Evolutionary conservation across 176 grass and related monocot genomes (phyloP).

Genomic region (Ensete glaucum): DNA sequence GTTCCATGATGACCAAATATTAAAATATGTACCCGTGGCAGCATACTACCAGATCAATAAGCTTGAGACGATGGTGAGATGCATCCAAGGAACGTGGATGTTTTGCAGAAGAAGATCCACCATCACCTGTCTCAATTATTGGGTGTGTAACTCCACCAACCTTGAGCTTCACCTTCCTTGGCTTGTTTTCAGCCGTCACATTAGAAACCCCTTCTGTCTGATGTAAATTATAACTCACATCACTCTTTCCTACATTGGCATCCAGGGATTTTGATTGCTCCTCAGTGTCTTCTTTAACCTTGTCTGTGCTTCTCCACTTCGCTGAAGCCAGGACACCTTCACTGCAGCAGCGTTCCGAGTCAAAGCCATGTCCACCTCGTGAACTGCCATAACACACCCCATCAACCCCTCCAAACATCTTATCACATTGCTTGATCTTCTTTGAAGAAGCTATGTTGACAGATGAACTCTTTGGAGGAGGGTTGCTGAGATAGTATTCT

Average conservation of each 20-base stretch:
- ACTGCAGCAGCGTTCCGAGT: constrained; percentile 5
- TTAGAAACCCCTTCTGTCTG: not conserved
- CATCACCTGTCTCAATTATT: constrained; percentile 18
- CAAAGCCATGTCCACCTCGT: not conserved
- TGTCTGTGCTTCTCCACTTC: constrained; percentile 21
- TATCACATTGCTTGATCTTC: constrained; percentile 10
- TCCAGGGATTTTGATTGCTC: constrained; percentile 21
- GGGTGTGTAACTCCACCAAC: constrained; percentile 37
- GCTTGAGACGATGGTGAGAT: constrained; percentile 28
- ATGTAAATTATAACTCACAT: constrained; percentile 1
- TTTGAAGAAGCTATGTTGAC: constrained; percentile 5
- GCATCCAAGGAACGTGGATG: constrained; percentile 24
- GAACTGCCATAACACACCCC: not conserved
- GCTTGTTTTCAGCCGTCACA: constrained; percentile 26
- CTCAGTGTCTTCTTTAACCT: constrained; percentile 32
- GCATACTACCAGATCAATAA: constrained; percentile 23
- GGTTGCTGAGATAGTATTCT: constrained; percentile 39
- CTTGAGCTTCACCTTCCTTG: constrained; percentile 63
- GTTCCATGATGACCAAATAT: no score
- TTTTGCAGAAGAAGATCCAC: constrained; percentile 25
- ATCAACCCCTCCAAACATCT: constrained; percentile 16
- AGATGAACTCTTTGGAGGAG: constrained; percentile 12
- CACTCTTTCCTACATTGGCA: constrained; percentile 18
- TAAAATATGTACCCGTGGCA: not conserved
- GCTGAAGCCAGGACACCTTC: constrained; percentile 25